Conservation (phyloP, 2,329 filamentous ascomycete species). For the Arachnomyces sp. region DNA sequence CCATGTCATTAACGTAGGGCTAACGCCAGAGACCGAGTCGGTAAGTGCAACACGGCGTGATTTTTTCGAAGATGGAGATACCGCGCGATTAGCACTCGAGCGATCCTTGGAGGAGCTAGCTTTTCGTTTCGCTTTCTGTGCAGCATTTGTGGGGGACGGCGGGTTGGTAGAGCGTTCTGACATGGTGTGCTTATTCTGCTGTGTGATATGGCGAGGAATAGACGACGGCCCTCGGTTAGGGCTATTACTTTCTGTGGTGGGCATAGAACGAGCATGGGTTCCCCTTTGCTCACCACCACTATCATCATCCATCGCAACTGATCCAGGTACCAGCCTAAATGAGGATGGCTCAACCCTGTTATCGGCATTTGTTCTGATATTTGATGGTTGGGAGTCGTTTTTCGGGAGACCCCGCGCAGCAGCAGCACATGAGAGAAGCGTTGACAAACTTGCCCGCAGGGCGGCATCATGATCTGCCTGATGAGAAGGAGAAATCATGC, state of each 20-base stretch:
- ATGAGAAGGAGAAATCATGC: slow-evolving; percentile 63
- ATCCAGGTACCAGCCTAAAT: slow-evolving; percentile 53
- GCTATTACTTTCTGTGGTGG: no score
- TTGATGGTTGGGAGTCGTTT: slow-evolving; percentile 24
- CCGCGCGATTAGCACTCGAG: slow-evolving; percentile 15
- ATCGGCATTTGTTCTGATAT: slow-evolving; percentile 11
- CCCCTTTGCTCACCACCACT: slow-evolving; percentile 10
- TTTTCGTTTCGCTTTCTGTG: slow-evolving; percentile 15
- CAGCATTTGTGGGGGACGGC: slow-evolving; percentile 16
- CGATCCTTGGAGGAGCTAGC: slow-evolving; percentile 32
- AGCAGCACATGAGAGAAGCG: slow-evolving; percentile 86
- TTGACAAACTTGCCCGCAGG: slow-evolving; percentile 85
- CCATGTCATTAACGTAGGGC: slow-evolving; percentile 57
- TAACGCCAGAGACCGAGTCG: slow-evolving; percentile 33
- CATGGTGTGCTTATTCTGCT: slow-evolving; percentile 1
- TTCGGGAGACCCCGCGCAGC: slow-evolving; percentile 78
- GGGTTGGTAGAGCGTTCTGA: no score
- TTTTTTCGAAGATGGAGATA: slow-evolving; percentile 28
- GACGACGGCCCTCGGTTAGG: no score
- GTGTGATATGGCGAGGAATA: no score
- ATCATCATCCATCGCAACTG: slow-evolving; percentile 45
- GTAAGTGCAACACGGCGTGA: slow-evolving; percentile 23
- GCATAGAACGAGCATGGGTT: background rate
- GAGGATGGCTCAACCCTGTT: slow-evolving; percentile 38
- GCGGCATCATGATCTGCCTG: slow-evolving; percentile 90